Percentiles rank a stretch among this genome's conserved stretches.
Conservation (phyloP, 2,329 filamentous ascomycete genomes). For the Ceratocystis ficicola region DNA sequence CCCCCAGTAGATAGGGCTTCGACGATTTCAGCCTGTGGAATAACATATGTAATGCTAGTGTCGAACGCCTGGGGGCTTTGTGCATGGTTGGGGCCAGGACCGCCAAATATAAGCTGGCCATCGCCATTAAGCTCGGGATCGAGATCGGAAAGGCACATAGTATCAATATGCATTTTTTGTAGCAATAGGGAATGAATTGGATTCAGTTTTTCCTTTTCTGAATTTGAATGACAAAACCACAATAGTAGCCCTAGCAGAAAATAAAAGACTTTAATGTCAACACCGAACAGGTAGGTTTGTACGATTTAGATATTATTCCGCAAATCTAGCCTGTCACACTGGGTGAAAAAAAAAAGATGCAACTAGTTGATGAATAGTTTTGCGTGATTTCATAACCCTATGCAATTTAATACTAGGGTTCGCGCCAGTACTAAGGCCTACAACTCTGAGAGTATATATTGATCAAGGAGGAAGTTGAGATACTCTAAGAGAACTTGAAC, state of each 20-base stretch:
- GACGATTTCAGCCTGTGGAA: neutral
- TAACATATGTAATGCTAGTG: neutral
- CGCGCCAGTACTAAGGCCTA: too few species aligned
- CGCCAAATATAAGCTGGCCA: constrained; percentile 10
- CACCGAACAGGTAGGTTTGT: neutral
- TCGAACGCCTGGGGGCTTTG: neutral
- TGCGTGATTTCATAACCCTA: constrained; percentile 14
- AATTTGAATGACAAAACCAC: neutral
- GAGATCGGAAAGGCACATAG: constrained; percentile 10
- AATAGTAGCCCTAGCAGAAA: neutral
- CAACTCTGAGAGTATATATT: too few species aligned
- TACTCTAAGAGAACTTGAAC: neutral
- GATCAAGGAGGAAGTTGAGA: too few species aligned
- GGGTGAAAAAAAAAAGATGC: neutral
- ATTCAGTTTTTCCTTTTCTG: neutral
- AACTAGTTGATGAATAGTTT: neutral
- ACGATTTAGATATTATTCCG: neutral
- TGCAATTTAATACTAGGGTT: neutral
- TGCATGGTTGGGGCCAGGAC: neutral
- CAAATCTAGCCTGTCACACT: neutral
- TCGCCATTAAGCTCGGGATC: constrained; percentile 12
- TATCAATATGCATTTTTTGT: constrained; percentile 19
- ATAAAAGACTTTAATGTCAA: neutral
- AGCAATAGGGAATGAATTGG: neutral
- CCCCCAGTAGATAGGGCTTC: neutral